Evolutionary conservation across 2,329 filamentous ascomycete species (phyloP), one percentile per base, ranked within the genome.

Genomic region (Fusarium secorum): DNA sequence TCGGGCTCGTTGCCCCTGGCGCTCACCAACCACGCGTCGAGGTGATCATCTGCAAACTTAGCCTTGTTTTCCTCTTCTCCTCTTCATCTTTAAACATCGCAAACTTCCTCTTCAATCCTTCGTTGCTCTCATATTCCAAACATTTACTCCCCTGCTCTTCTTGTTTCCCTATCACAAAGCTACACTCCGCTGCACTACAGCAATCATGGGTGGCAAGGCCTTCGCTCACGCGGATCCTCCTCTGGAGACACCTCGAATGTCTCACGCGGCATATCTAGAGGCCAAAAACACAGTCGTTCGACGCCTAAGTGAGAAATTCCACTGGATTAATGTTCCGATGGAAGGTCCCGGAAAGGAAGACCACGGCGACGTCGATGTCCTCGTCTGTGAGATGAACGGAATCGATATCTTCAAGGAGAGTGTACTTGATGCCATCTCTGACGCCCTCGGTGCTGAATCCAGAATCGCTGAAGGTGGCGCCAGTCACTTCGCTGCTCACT

Each of bases 311-410:
- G 9, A 24, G 2, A 73, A 81, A 3, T 93, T 88, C 72, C 58
- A 80, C 1, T 81, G 81, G 11, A 88, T 92, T 8, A 85, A 84
- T 2, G 84, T 86, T 1, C 89, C 92, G 0, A 86, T 91, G 32
- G 91, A 94, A 71, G 91, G 88, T 0, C 92, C 93, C 0, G 89
- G 78, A 2, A 96, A 96, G 79, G 44, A 71, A 0, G 87, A 89
- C 72, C 86, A 89, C 74, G 93, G 93, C 24, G 93, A 96, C 71
- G 81, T 97, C 39, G 93, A 96, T 79, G 84, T 95, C 64, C 79
- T 94, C 3, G 85, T 93, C 3, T 81, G 83, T 1, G 76, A 77
- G 35, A 79, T 81, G 20, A 76, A 71, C 22, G 30, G 61, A 8
- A 42, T 68, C 1, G 41, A 22, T 46, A 14, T 32, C 11, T 44